Base-by-base conservation (phyloP, 163 green algal species). In the Scenedesmus sp. region DNA sequence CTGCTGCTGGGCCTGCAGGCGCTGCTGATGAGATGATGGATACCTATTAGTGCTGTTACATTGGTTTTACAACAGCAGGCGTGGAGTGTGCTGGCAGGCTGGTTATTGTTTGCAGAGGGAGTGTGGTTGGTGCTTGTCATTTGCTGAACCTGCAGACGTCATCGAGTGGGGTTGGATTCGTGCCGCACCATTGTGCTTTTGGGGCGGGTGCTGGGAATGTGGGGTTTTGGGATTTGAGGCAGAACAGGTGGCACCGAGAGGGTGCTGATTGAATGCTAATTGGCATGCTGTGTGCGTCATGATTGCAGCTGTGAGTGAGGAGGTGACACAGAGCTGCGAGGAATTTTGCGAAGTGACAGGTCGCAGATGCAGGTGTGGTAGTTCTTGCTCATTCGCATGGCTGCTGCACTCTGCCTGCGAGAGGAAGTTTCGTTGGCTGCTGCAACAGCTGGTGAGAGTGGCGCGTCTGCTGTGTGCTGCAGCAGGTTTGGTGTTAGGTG, bases 21-120 rank as follows among this genome's bases (percentile, higher is more conserved):
- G 86, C 66, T 10, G 86, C 82, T n/a, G 93, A 95, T 55, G 93
- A 95, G 82, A 18, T 93, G 9, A 86, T 74, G 46, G 91, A 95
- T n/a, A 95, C 93, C 6, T 95, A 94, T 73, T 95, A 59, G 54
- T 6, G 34, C 34, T 20, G n/a, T 5, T 34, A n/a, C 4, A 2
- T 4, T 1, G 13, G 79, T 2, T 59, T 6, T 34, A 3, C 0
- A 73, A 5, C 64, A 23, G 12, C 13, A 84, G 76, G 26, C 9
- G 76, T 15, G 10, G 20, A 15, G 62, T 23, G 20, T 15, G 76
- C n/a, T 57, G 76, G n/a, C n/a, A 46, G 26, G 76, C n/a, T 84
- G 76, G 76, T 23, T 84, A 46, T 0, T 46, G 34, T 46, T 46
- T 46, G 34, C 34, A 46, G 34, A 46, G 34, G 34, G 34, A 46